Evolutionary conservation across 192 early-diverging fungal species (phyloP), one percentile per base, ranked within the genome.

Genomic region (Funneliformis geosporum): DNA sequence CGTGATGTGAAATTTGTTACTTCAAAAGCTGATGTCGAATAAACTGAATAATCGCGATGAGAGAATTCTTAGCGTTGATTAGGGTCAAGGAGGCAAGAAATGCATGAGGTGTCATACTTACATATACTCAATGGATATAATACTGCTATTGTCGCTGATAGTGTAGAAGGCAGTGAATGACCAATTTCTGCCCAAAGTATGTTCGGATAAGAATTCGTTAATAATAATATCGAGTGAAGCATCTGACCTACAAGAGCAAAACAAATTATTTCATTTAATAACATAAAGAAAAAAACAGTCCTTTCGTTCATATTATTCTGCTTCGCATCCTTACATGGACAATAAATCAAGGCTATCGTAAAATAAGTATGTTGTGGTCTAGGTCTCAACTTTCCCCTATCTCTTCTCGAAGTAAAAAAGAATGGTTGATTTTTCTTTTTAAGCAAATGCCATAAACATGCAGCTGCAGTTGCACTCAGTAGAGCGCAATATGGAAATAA

Each of bases 301-400:
- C n/a, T n/a, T n/a, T n/a, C n/a, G n/a, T n/a, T n/a, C n/a, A n/a
- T n/a, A 43, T 43, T 43, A 5, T 50, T 1, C 47, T 50, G 47
- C 47, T 10, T 14, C 47, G 42, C 33, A 21, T 42, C n/a, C 66
- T 68, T 68, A 38, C 66, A 68, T 40, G 38, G 28, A 68, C 28
- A 68, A 68, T 68, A 68, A 39, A 28, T 40, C 38, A 38, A 68
- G 42, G 8, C 16, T 5, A 68, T 68, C 0, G 33, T 40, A 16
- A 40, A 39, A 68, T 68, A 68, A 68, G 23, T n/a, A 68, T 68
- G 66, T 43, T 68, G 66, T 1, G 66, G 66, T 21, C 66, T 33
- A n/a, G 66, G 66, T 43, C 39, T 38, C 27, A 68, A 10, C 9
- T 39, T 40, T 6, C 66, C 66, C 7, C 66, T 28, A 68, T 68